Evolutionary conservation across 129 eudicot species (phyloP).

Genomic region (Tanacetum coccineum): DNA sequence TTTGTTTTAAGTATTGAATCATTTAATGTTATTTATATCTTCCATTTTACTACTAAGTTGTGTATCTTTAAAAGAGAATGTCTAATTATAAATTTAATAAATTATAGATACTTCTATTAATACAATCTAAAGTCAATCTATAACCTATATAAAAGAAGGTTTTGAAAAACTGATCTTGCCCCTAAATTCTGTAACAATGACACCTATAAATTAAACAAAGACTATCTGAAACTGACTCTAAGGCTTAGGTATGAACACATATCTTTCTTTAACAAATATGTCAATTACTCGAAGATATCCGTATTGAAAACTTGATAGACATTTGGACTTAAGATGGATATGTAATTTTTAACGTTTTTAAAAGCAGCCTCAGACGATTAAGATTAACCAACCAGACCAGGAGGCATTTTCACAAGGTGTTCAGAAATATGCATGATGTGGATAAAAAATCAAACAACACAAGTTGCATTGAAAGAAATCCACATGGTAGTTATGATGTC

Average conservation of each 20-base stretch:
- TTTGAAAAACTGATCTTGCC: no score
- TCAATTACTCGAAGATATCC: neutral
- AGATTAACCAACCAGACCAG: slow-evolving; percentile 63
- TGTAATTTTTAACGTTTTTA: neutral
- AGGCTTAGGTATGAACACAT: no score
- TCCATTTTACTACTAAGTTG: no score
- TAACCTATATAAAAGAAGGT: no score
- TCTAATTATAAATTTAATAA: no score
- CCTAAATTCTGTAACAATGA: no score
- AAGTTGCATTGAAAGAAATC: no score
- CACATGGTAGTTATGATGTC: slow-evolving; percentile 24
- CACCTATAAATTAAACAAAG: slow-evolving; percentile 90
- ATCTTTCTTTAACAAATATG: slow-evolving; percentile 1
- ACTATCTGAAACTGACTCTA: slow-evolving; percentile 75
- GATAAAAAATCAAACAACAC: slow-evolving; percentile 24
- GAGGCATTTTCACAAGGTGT: slow-evolving; percentile 49
- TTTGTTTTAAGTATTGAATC: no score
- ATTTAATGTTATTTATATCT: no score
- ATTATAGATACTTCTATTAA: no score
- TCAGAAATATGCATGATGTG: slow-evolving; percentile 65
- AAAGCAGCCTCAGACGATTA: slow-evolving; percentile 64
- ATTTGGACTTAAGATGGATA: neutral
- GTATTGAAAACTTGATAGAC: neutral
- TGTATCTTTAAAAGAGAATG: no score
- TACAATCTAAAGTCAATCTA: no score